Base-by-base conservation (phyloP, 2,329 filamentous ascomycete species). In the Aspergillaceae sp. region DNA sequence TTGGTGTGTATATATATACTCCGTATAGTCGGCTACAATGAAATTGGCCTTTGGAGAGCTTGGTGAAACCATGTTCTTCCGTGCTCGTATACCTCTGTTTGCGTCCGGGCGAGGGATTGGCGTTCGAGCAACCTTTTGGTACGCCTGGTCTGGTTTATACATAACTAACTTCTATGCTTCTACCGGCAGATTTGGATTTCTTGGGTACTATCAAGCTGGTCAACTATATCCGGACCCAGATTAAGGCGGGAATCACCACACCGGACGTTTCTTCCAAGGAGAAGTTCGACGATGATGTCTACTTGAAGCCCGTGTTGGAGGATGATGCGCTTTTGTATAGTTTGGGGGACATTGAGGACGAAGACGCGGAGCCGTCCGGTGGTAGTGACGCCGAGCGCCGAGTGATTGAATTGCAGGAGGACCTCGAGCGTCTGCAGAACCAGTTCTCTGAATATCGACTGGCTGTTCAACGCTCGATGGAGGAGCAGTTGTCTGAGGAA, bases 321-420 rank as follows among this genome's bases (percentile, higher is more conserved):
- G 88, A 96, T 55, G 92, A 98, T 63, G 86, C 90, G 3, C 73
- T 97, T 44, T 79, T 98, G 30, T 89, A 94, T 62, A 86, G 80
- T 46, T 74, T 98, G 19, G 91, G 94, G 52, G 92, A 96, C 51
- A 73, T 94, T 7, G 69, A 73, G 34, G 66, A 73, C 8, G 56
- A 67, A 10, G 64, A 57, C 2, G 54, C 54, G 4, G 56, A 52
- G 35, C 56, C 48, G 19, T 50, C 47, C 44, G 50, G 50, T 51
- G 62, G 51, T 54, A 65, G 59, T 19, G 61, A 64, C 29, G 65
- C 73, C 19, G 67, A 77, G 36, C 60, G 70, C 36, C 69, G 73
- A 47, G 73, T 77, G 51, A 78, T 81, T 50, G 71, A 78, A 51
- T 74, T 86, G 2, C 76, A 83, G 59, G 75, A 77, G 36, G 76